Evolutionary conservation across 2,329 filamentous ascomycete species (phyloP).

Genomic region (Pseudodiploospora longispora): DNA sequence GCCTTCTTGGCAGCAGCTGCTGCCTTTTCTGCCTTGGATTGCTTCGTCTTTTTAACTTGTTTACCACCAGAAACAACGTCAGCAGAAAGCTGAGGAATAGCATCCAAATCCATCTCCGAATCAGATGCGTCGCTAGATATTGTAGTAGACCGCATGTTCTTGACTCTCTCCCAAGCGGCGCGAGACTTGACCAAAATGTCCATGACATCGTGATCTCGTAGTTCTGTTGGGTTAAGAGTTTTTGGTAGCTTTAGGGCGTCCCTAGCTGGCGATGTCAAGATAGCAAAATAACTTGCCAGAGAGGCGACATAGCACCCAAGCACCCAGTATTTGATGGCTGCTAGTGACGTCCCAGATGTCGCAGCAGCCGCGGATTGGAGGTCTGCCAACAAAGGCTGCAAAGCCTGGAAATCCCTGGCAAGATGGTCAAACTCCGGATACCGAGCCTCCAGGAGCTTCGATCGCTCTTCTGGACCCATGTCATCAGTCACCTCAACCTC

Average conservation of each 20-base stretch:
- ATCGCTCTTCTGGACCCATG: constrained; percentile 66
- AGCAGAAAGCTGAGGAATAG: constrained; percentile 8
- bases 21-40: constrained; percentile 13
- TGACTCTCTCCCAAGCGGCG: constrained; percentile 69
- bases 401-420: constrained; percentile 66
- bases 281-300: constrained; percentile 87
- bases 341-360: constrained; percentile 44
- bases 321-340: constrained; percentile 67
- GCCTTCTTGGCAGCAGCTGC: constrained; percentile 26
- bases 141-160: constrained; percentile 49
- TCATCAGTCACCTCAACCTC: constrained; percentile 73
- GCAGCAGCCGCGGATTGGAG: constrained; percentile 51
- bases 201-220: constrained; percentile 90
- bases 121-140: constrained; percentile 24
- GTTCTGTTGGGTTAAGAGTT: constrained; percentile 64
- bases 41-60: constrained; percentile 20
- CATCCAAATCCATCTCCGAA: constrained; percentile 18
- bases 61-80: constrained; percentile 18
- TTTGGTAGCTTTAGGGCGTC: constrained; percentile 45
- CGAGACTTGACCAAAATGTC: constrained; percentile 71
- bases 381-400: constrained; percentile 57
- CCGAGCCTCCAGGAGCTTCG: constrained; percentile 66
- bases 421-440: constrained; percentile 92
- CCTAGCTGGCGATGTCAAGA: constrained; percentile 73
- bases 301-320: constrained; percentile 80